A percentile compares a stretch with the other conserved stretches of the same genome.
Conservation (phyloP, 441 rosid species). For the Daphne laureola region DNA sequence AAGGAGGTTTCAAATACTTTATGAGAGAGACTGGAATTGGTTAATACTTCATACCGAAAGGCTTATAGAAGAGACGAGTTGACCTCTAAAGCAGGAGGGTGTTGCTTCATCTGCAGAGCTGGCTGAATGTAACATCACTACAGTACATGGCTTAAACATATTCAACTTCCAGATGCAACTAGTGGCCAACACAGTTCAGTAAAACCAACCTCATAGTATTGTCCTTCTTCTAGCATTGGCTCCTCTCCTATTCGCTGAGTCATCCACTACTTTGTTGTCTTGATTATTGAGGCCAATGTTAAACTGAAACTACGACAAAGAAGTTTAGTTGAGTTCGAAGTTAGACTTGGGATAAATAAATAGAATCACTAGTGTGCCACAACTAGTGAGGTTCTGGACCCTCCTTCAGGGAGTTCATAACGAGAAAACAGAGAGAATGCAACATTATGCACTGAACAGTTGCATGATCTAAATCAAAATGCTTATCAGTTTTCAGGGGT, state of each 20-base stretch:
- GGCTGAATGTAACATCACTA: background rate
- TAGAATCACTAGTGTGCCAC: too few species aligned
- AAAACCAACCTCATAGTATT: conserved; percentile 1
- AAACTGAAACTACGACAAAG: too few species aligned
- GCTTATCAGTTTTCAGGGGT: too few species aligned
- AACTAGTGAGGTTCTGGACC: too few species aligned
- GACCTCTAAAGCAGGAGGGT: conserved; percentile 2
- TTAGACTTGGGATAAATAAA: too few species aligned
- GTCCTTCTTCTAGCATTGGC: too few species aligned
- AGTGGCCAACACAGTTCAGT: background rate
- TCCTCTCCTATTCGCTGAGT: background rate
- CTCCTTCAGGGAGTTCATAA: too few species aligned
- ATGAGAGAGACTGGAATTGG: conserved; percentile 1
- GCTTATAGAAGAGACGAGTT: background rate
- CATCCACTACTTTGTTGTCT: background rate
- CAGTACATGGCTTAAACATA: background rate
- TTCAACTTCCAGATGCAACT: background rate
- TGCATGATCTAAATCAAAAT: too few species aligned
- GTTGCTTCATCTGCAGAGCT: background rate
- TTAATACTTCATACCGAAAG: background rate
- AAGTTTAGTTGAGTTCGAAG: too few species aligned
- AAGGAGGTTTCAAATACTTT: background rate
- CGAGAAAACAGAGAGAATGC: too few species aligned
- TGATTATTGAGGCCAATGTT: too few species aligned
- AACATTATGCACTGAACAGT: too few species aligned